phyloP scores from a whole-genome alignment of 2,329 filamentous ascomycete genomes.

The Karstenula rhodostoma region DNA sequence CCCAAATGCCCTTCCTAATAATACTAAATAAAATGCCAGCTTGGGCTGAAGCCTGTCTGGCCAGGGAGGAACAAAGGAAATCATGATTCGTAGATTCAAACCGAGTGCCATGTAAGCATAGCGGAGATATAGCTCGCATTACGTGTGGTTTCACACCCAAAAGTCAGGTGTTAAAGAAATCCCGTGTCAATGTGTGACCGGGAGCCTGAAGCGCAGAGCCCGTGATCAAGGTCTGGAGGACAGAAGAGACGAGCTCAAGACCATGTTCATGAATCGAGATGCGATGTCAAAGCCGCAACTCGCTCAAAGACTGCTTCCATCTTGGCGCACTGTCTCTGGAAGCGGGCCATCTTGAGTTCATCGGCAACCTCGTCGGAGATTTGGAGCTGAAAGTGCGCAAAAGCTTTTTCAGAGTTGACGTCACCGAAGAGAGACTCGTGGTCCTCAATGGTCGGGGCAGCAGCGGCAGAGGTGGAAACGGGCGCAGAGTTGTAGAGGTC shows the following conservation, averaged over 20 bases:
- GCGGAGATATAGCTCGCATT: slow-evolving; percentile 13
- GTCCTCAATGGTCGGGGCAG: slow-evolving; percentile 34
- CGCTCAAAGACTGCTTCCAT: slow-evolving; percentile 45
- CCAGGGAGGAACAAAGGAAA: slow-evolving; percentile 40
- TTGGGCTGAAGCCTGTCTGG: slow-evolving; percentile 27
- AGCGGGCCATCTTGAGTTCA: slow-evolving; percentile 39
- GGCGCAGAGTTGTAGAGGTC: slow-evolving; percentile 64
- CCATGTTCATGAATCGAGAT: slow-evolving; percentile 41
- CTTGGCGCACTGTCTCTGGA: slow-evolving; percentile 45
- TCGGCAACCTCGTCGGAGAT: slow-evolving; percentile 61
- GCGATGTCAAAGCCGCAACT: slow-evolving; percentile 45
- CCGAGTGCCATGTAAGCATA: slow-evolving; percentile 17
- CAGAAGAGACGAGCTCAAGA: background rate
- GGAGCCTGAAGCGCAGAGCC: slow-evolving; percentile 25
- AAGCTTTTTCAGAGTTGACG: slow-evolving; percentile 69
- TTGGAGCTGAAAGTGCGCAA: slow-evolving; percentile 70
- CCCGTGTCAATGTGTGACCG: slow-evolving; percentile 17
- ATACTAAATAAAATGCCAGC: slow-evolving; percentile 18
- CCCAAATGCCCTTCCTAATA: slow-evolving; percentile 15
- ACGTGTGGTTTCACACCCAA: slow-evolving; percentile 1
- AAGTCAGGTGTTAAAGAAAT: slow-evolving; percentile 13
- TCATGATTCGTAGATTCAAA: slow-evolving; percentile 40
- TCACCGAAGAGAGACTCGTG: slow-evolving; percentile 55
- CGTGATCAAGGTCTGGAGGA: slow-evolving; percentile 10
- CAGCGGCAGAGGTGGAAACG: slow-evolving; percentile 51